Evolutionary conservation across 495 filamentous ascomycete genomes (phyloP).

Genomic region (Cryomyces antarcticus): DNA sequence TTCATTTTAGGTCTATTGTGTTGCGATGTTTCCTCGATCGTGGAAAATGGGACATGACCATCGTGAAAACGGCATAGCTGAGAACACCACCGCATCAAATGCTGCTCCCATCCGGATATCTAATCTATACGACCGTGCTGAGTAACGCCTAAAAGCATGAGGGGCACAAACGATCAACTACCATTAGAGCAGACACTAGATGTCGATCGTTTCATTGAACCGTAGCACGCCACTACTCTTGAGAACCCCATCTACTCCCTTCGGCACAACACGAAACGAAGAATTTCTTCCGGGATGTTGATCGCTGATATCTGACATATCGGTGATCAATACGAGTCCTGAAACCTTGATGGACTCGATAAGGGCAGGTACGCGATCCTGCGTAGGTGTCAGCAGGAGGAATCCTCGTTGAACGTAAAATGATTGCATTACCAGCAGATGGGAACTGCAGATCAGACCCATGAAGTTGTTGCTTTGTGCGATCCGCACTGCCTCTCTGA

Average conservation of each 20-base stretch:
- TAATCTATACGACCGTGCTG: background rate
- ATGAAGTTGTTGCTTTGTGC: constrained; percentile 95
- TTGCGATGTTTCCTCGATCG: background rate
- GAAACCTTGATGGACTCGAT: constrained; percentile 85
- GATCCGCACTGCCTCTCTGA: constrained; percentile 87
- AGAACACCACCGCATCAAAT: background rate
- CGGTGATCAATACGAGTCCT: constrained; percentile 79
- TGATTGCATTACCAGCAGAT: constrained; percentile 44
- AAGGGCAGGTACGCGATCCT: constrained; percentile 85
- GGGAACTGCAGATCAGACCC: constrained; percentile 78
- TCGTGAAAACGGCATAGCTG: background rate
- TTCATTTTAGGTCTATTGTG: background rate
- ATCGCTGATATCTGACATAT: constrained; percentile 36
- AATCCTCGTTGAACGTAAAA: background rate
- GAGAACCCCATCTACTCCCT: constrained; percentile 71
- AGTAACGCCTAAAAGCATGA: background rate
- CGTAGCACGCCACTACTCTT: constrained; percentile 67
- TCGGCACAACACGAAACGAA: constrained; percentile 25
- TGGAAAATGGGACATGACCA: background rate
- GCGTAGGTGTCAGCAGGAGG: constrained; percentile 10
- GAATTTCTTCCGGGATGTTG: constrained; percentile 12
- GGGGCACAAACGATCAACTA: background rate
- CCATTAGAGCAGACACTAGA: constrained; percentile 26
- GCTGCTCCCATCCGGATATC: background rate
- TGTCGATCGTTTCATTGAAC: constrained; percentile 89